Base-by-base conservation (phyloP, 148 eudicot genomes). In the Amaranthus cruentus region DNA sequence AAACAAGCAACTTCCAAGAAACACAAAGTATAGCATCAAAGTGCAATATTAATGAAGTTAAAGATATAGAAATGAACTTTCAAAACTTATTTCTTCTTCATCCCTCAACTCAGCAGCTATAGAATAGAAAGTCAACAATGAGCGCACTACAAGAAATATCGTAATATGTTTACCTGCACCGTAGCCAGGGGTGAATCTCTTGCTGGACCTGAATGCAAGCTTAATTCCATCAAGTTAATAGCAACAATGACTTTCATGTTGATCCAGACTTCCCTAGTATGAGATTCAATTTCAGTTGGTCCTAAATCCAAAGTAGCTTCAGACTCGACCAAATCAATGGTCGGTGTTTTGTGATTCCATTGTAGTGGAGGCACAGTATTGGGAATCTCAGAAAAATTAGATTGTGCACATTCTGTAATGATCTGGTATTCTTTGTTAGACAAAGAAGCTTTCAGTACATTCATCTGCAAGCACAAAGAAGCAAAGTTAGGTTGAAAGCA, bases 341-440 rank as follows among this genome's bases (percentile, higher is more conserved):
- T 78, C 70, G 84, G 72, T 64, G 68, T 54, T 44, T 51, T 76
- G 57, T 78, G 67, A 70, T 81, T 82, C 80, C 77, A 73, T 59
- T 75, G 76, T 69, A 91, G 64, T 9, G 84, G 87, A 56, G 96
- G 88, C 47, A 88, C 82, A 62, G 83, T 62, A 78, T 87, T 87
- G 60, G 96, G 91, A 76, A 89, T 80, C 88, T 94, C 98, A 13
- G 96, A 85, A 58, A 91, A 28, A 82, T 94, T 94, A 73, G 92
- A 82, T 69, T 79, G 84, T 55, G 98, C 93, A 82, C 97, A 94
- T 84, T 94, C 98, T 28, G 92, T 85, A 75, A 91, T 91, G 59
- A 94, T 89, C 85, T 91, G 89, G 76, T 91, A 94, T 66, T 94
- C 98, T 75, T 75, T 85, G 86, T 87, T 91, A 47, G 98, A 91